phyloP scores from a whole-genome alignment of 257 asterid species.

The Jacaranda copaia region DNA sequence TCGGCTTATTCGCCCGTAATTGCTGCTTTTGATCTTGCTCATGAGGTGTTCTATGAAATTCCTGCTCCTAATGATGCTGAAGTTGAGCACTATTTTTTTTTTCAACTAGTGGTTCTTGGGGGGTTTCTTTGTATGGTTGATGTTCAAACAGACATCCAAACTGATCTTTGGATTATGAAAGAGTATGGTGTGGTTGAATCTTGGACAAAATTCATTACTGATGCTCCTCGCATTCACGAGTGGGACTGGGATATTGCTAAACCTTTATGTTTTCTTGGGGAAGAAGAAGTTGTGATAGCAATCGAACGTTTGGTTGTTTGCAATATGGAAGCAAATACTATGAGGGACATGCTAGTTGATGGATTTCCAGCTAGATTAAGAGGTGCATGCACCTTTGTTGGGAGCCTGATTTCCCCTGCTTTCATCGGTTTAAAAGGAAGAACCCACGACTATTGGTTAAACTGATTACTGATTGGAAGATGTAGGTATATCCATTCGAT shows the following conservation, averaged over 20 bases:
- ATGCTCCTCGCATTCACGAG: not conserved
- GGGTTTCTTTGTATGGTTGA: constrained; percentile 49
- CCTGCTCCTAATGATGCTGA: constrained; percentile 38
- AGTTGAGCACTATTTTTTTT: not conserved
- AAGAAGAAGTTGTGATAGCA: constrained; percentile 31
- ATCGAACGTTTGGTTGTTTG: constrained; percentile 22
- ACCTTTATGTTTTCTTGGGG: constrained; percentile 32
- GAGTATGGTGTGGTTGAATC: constrained; percentile 45
- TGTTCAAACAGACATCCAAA: not conserved
- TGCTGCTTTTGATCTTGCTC: constrained; percentile 40
- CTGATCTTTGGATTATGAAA: constrained; percentile 51
- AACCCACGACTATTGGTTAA: not conserved
- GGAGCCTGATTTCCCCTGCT: constrained; percentile 42
- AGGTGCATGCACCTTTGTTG: constrained; percentile 33
- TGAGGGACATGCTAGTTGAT: constrained; percentile 29
- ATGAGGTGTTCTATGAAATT: constrained; percentile 40
- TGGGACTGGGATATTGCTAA: not conserved
- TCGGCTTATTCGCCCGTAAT: constrained; percentile 34
- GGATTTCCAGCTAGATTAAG: constrained; percentile 30
- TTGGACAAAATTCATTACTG: constrained; percentile 38
- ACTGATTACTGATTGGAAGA: no score
- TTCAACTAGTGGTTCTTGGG: constrained; percentile 37
- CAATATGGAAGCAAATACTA: constrained; percentile 13
- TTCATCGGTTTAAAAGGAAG: no score
- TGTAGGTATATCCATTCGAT: no score